Evolutionary conservation across 345 rosid genomes (phyloP).

Genomic region (Arabis hirsuta): DNA sequence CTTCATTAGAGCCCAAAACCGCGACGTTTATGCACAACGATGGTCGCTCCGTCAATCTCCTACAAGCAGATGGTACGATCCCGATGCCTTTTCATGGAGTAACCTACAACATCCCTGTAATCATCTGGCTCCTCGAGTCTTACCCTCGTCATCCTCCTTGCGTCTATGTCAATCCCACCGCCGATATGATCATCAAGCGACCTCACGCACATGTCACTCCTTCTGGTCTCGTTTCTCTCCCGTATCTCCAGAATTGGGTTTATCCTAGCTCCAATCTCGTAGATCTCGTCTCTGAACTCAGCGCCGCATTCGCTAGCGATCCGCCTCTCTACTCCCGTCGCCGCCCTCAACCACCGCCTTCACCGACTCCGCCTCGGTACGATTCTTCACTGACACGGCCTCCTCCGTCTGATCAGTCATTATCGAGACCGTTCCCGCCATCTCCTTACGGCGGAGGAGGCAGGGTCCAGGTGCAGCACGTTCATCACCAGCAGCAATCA

Average conservation of each 20-base stretch:
- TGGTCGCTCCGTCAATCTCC: conserved; percentile 90
- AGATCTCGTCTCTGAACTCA: conserved; percentile 68
- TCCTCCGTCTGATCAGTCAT: conserved; percentile 33
- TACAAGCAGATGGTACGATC: conserved; percentile 91
- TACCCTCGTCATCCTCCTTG: conserved; percentile 93
- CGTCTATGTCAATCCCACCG: conserved; percentile 93
- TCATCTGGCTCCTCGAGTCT: conserved; percentile 92
- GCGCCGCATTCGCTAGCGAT: conserved; percentile 66
- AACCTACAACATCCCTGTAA: conserved; percentile 90
- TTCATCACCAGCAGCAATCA: conserved; percentile 50
- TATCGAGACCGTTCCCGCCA: conserved; percentile 57
- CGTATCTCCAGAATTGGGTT: conserved; percentile 87
- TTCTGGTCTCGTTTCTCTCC: conserved; percentile 82
- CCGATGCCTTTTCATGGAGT: conserved; percentile 86
- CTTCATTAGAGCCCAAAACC: conserved; percentile 85
- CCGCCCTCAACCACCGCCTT: conserved; percentile 51
- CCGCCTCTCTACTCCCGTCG: conserved; percentile 96
- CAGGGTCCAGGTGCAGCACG: conserved; percentile 38
- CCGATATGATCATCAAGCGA: conserved; percentile 94
- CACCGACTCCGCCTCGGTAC: conserved; percentile 42
- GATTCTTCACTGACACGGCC: conserved; percentile 36
- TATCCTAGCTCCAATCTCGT: conserved; percentile 85
- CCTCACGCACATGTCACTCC: conserved; percentile 87
- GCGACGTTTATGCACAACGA: conserved; percentile 98
- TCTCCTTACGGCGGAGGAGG: conserved; percentile 49